phyloP scores from a whole-genome alignment of 768 basidiomycete genomes.

The Mycena alexandri region DNA sequence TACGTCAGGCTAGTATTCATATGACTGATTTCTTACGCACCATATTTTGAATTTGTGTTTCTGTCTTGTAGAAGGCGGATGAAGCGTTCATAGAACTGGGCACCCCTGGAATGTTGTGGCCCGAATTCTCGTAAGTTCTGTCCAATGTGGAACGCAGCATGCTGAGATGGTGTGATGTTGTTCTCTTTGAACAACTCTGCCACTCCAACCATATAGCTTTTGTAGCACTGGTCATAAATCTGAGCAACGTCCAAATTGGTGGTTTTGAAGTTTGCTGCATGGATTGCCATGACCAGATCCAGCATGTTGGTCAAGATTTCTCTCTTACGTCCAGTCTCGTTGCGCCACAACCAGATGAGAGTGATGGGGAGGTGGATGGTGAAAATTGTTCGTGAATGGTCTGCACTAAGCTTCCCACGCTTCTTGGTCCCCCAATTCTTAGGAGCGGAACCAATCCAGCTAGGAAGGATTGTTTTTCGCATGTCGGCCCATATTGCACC shows the following conservation, averaged over 20 bases:
- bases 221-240: slow-evolving; percentile 30
- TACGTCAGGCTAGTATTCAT: no score
- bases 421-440: slow-evolving; percentile 40
- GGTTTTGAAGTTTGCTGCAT: slow-evolving; percentile 35
- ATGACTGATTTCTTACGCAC: slow-evolving; percentile 12
- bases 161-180: slow-evolving; percentile 46
- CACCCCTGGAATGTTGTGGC: slow-evolving; percentile 39
- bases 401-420: slow-evolving; percentile 48
- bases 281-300: slow-evolving; percentile 43
- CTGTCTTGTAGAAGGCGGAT: slow-evolving; percentile 37
- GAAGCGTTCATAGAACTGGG: slow-evolving; percentile 32
- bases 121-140: slow-evolving; percentile 45
- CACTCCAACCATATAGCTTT: slow-evolving; percentile 38
- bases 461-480: slow-evolving; percentile 42
- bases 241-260: slow-evolving; percentile 27
- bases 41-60: slow-evolving; percentile 39
- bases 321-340: slow-evolving; percentile 29
- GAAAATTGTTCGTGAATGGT: slow-evolving; percentile 51
- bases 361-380: slow-evolving; percentile 50
- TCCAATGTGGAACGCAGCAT: slow-evolving; percentile 48
- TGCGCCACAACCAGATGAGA: slow-evolving; percentile 51
- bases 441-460: slow-evolving; percentile 40
- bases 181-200: slow-evolving; percentile 41
- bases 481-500: slow-evolving; percentile 35
- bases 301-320: slow-evolving; percentile 48